These are phyloP conservation scores for Aphanomyces stellatus DNA, from an alignment of 352 stramenopile genomes.

Conservation along the genomic window DNA sequence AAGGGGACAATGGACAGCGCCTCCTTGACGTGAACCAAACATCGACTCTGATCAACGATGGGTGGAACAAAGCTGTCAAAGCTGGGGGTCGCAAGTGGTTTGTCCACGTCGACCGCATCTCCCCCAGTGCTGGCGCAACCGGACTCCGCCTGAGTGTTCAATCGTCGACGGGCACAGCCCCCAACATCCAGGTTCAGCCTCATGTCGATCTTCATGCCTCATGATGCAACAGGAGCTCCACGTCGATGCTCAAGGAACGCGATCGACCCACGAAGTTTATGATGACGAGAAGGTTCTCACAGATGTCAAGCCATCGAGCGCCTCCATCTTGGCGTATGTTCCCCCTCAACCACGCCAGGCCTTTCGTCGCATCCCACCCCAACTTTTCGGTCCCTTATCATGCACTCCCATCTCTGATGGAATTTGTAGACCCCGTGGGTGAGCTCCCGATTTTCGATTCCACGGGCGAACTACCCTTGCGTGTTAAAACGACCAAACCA, in stretches of 20 bases:
- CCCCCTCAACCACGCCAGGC: neutral
- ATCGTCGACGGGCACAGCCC: neutral
- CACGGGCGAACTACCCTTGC: slow-evolving; percentile 3
- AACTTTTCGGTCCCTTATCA: too few relatives aligned
- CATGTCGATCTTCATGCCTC: neutral
- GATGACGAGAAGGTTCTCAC: neutral
- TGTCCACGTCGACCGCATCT: neutral
- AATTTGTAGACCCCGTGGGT: neutral
- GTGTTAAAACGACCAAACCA: slow-evolving; percentile 9
- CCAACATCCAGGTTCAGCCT: slow-evolving; percentile 2
- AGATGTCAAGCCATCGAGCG: neutral
- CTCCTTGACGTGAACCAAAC: neutral
- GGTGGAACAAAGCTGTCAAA: slow-evolving; percentile 8
- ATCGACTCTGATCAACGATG: slow-evolving; percentile 13
- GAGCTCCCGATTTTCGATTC: neutral
- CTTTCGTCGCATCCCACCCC: too few relatives aligned
- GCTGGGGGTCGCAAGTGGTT: neutral
- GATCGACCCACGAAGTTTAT: neutral
- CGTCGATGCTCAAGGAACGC: neutral
- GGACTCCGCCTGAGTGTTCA: neutral
- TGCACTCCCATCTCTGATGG: too few relatives aligned
- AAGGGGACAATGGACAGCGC: neutral
- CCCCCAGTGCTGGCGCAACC: neutral
- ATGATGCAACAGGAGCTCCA: slow-evolving; percentile 9
- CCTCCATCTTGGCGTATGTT: neutral